Conservation (phyloP, 352 stramenopile species). For the Pseudoperonospora humuli region DNA sequence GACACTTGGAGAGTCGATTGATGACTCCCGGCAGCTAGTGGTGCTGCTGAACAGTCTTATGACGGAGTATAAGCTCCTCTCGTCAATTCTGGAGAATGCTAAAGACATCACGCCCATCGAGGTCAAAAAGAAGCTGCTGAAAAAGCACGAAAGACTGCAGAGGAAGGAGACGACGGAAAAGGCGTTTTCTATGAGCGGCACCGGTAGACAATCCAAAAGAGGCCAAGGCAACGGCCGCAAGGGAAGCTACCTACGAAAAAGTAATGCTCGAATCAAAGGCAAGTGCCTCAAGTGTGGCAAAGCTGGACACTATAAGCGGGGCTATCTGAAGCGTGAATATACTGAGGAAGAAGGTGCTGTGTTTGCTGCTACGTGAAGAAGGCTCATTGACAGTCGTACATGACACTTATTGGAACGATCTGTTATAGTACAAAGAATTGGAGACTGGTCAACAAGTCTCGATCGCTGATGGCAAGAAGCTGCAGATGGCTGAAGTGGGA, state of each 20-base stretch:
- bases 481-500: background rate
- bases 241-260: background rate
- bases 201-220: background rate
- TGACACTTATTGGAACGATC: background rate
- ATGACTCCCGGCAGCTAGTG: background rate
- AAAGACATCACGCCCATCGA: background rate
- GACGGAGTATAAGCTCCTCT: background rate
- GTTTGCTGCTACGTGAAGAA: background rate
- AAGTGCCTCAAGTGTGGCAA: background rate
- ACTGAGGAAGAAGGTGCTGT: background rate
- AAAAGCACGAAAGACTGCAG: background rate
- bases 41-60: background rate
- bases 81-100: background rate
- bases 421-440: background rate
- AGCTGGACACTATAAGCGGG: background rate
- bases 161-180: background rate
- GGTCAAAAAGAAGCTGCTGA: background rate
- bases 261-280: background rate
- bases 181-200: background rate
- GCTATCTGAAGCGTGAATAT: background rate
- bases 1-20: background rate
- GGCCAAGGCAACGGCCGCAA: background rate
- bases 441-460: background rate
- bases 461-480: background rate
- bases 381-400: background rate